These are phyloP conservation scores for Talaromyces sp. DNA, from an alignment of 2,329 filamentous ascomycete species.

Conservation along the genomic window DNA sequence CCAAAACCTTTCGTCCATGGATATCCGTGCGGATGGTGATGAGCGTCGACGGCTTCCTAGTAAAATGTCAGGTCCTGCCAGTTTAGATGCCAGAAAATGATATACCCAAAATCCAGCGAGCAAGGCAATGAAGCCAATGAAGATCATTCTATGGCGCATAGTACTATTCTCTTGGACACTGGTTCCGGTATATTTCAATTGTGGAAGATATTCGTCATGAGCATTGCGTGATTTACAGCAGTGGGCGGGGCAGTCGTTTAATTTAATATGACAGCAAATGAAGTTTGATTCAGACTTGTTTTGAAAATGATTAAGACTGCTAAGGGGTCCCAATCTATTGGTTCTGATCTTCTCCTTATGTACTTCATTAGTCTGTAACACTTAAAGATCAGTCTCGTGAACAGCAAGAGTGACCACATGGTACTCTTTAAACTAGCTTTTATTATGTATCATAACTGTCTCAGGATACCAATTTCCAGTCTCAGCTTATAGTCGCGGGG, in stretches of 20 bases:
- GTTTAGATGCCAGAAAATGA: background rate
- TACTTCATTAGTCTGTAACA: background rate
- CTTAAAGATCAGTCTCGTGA: background rate
- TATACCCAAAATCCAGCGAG: background rate
- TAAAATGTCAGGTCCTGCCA: background rate
- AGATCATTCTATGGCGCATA: background rate
- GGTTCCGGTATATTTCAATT: background rate
- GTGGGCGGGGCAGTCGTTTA: background rate
- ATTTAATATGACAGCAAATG: background rate
- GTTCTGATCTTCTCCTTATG: background rate
- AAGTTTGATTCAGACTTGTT: background rate
- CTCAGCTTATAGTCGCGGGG: background rate
- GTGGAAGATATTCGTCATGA: background rate
- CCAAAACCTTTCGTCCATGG: background rate
- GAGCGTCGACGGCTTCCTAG: background rate
- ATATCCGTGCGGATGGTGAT: background rate
- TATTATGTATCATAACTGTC: background rate
- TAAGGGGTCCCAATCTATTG: background rate
- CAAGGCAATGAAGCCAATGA: background rate
- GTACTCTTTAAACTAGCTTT: background rate
- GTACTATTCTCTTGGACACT: background rate
- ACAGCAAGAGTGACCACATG: background rate
- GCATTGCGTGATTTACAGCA: background rate
- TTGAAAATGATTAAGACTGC: background rate
- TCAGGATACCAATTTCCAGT: background rate